Evolutionary conservation across 495 filamentous ascomycete genomes (phyloP).

Genomic region (Neurospora tetraspora): DNA sequence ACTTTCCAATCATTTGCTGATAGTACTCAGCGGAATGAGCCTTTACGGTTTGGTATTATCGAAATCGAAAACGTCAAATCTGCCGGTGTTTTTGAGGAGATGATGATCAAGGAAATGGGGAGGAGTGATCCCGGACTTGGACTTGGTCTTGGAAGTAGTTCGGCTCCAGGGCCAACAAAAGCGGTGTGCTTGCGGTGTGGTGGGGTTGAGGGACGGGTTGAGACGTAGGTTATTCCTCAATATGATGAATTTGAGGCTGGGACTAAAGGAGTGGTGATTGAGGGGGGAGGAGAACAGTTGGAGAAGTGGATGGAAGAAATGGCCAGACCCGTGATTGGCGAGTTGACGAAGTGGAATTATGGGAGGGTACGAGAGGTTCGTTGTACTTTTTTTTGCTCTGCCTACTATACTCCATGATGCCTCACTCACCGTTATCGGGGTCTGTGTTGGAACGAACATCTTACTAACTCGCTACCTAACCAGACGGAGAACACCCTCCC

Average conservation of each 20-base stretch:
- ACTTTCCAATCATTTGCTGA: background rate
- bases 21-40: background rate
- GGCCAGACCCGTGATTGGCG: conserved; percentile 24
- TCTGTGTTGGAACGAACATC: too few relatives aligned
- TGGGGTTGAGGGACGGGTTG: background rate
- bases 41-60: background rate
- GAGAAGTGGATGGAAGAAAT: conserved; percentile 19
- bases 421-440: too few relatives aligned
- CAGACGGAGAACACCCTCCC: conserved; percentile 25
- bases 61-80: background rate
- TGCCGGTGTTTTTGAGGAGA: background rate
- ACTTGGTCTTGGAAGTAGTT: background rate
- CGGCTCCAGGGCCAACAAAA: background rate
- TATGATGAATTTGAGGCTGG: background rate
- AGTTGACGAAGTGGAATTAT: conserved; percentile 29
- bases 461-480: background rate
- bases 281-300: background rate
- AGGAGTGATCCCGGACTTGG: background rate
- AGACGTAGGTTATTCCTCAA: background rate
- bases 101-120: background rate
- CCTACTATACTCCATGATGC: too few relatives aligned
- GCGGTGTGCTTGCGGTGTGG: background rate
- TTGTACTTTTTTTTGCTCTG: too few relatives aligned
- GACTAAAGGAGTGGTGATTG: background rate
- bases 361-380: conserved; percentile 26